These are phyloP conservation scores for Backusella australiensis DNA, from an alignment of 192 early-diverging fungal species.

Conservation along the genomic window DNA sequence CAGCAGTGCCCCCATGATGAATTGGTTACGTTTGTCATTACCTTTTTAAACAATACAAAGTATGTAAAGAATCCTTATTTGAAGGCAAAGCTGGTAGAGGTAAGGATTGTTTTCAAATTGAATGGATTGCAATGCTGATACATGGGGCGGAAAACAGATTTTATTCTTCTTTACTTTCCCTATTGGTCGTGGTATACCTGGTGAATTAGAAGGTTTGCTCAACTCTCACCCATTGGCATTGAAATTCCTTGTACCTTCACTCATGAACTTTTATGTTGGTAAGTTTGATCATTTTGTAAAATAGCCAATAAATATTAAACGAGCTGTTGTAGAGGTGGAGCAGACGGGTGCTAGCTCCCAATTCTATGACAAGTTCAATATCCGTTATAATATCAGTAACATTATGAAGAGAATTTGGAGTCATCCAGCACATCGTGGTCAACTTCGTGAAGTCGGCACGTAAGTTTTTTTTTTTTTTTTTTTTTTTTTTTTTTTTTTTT, in stretches of 20 bases:
- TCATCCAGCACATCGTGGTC: constrained; percentile 66
- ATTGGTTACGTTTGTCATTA: constrained; percentile 68
- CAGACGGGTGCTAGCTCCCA: constrained; percentile 89
- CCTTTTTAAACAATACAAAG: constrained; percentile 71
- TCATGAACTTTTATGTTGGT: constrained; percentile 93
- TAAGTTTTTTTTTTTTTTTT: constrained; percentile 25
- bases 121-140: constrained; percentile 21
- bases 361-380: constrained; percentile 99
- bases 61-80: constrained; percentile 95
- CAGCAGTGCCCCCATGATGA: constrained; percentile 41
- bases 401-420: constrained; percentile 83
- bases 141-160: constrained; percentile 42
- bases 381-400: constrained; percentile 93
- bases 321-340: constrained; percentile 70
- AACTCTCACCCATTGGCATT: constrained; percentile 76
- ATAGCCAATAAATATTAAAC: no score
- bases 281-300: neutral
- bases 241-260: constrained; percentile 70
- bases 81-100: constrained; percentile 92
- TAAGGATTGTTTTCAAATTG: constrained; percentile 33
- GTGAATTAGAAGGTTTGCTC: constrained; percentile 59
- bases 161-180: constrained; percentile 81
- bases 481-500: no score
- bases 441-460: constrained; percentile 60
- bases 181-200: constrained; percentile 53